Conservation (phyloP, 2,329 filamentous ascomycete genomes). For the Monilinia laxa region DNA sequence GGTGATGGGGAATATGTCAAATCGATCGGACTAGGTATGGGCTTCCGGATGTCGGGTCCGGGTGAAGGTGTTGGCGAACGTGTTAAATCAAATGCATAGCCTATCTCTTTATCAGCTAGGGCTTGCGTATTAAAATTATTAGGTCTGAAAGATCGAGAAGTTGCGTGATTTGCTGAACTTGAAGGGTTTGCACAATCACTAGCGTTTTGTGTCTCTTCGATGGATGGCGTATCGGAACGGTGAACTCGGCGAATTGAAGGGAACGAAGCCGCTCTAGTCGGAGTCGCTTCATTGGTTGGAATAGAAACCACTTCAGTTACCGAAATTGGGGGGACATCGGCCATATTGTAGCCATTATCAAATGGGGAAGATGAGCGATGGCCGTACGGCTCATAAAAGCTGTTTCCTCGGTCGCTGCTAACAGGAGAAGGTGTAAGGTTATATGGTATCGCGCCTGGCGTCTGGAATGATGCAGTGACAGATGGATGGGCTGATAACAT, state of each 20-base stretch:
- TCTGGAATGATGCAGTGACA: not conserved
- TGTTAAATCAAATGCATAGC: not conserved
- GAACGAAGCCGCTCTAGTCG: not conserved
- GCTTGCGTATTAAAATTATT: not conserved
- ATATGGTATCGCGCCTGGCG: constrained; percentile 11
- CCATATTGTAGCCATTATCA: not conserved
- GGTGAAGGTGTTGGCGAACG: not conserved
- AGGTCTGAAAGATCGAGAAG: not conserved
- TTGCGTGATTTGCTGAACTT: too few relatives aligned
- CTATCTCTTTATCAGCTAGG: not conserved
- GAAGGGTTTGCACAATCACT: not conserved
- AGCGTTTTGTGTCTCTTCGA: not conserved
- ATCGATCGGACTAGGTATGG: not conserved
- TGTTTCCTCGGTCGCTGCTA: not conserved
- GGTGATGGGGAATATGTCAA: not conserved
- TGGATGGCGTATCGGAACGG: not conserved
- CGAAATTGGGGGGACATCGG: not conserved
- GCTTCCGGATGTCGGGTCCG: not conserved
- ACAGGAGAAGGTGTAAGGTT: constrained; percentile 7
- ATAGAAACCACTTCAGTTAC: not conserved
- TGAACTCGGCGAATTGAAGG: not conserved
- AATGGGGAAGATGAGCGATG: not conserved
- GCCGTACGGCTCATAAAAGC: not conserved
- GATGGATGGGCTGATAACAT: not conserved
- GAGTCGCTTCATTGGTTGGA: not conserved